Evolutionary conservation across 257 asterid species (phyloP).

Genomic region (Solanum dulcamara): DNA sequence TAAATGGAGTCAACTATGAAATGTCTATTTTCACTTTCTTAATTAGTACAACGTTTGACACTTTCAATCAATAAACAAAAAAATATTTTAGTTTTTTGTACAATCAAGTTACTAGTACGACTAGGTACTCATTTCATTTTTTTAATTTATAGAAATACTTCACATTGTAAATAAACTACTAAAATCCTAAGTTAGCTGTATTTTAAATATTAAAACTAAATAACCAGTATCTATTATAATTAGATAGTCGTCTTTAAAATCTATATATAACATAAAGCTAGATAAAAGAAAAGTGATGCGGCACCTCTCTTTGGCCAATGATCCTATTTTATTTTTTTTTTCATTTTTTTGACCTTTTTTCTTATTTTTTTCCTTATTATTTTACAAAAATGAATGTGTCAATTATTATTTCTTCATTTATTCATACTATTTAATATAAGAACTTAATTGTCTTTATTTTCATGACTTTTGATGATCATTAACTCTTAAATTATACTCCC

Average conservation of each 20-base stretch:
- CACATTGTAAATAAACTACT: not conserved
- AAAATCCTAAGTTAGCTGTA: not conserved
- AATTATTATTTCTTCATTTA: too few relatives aligned
- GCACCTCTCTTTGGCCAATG: too few relatives aligned
- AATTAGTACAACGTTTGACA: not conserved
- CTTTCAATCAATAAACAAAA: not conserved
- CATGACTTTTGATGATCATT: too few relatives aligned
- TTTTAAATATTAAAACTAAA: not conserved
- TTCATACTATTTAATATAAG: too few relatives aligned
- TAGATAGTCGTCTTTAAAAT: not conserved
- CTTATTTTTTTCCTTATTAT: too few relatives aligned
- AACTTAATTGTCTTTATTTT: too few relatives aligned
- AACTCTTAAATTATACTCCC: too few relatives aligned
- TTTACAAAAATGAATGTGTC: too few relatives aligned
- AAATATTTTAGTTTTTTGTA: not conserved
- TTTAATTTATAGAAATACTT: not conserved
- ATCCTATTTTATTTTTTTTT: too few relatives aligned
- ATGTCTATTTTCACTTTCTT: not conserved
- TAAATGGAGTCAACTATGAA: not conserved
- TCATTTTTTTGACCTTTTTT: too few relatives aligned
- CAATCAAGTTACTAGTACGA: not conserved
- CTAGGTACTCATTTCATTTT: not conserved
- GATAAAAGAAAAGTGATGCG: too few relatives aligned
- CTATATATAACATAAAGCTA: too few relatives aligned
- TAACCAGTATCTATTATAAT: not conserved